phyloP scores from a whole-genome alignment of 352 stramenopile species.

The Phytophthora constricta region DNA sequence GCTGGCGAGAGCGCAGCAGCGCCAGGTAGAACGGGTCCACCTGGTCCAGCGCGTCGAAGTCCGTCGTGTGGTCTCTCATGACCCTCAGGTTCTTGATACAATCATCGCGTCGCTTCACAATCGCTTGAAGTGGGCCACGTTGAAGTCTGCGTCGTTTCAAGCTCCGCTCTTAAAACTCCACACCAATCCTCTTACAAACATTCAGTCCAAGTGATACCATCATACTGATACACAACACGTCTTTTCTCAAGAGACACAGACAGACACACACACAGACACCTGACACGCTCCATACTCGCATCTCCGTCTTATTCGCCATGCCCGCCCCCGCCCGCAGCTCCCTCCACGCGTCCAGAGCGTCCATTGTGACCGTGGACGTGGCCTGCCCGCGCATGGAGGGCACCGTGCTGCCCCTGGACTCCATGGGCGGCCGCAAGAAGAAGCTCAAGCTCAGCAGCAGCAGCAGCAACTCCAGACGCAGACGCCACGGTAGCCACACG shows the following conservation, averaged over 20 bases:
- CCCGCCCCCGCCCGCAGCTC: constrained; percentile 3
- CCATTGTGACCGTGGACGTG: constrained; percentile 19
- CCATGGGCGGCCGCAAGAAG: constrained; percentile 29
- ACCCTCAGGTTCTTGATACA: neutral
- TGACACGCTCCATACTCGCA: too few relatives aligned
- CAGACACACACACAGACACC: too few relatives aligned
- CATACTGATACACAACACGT: neutral
- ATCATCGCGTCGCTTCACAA: constrained; percentile 17
- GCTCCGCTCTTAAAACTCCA: too few relatives aligned
- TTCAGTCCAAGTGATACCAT: neutral
- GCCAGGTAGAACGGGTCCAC: constrained; percentile 92
- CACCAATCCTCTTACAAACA: too few relatives aligned
- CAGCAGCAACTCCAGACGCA: constrained; percentile 2
- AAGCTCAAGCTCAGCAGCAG: neutral
- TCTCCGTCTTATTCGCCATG: constrained; percentile 7
- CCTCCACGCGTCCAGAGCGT: neutral
- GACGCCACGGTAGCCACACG: constrained; percentile 8
- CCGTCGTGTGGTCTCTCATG: constrained; percentile 17
- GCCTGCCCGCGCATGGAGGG: constrained; percentile 42
- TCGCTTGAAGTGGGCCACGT: too few relatives aligned
- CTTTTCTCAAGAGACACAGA: too few relatives aligned
- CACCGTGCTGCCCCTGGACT: constrained; percentile 59
- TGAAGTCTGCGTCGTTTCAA: neutral
- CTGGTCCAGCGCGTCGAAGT: constrained; percentile 56
- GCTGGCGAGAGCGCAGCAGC: constrained; percentile 75